phyloP scores from a whole-genome alignment of 768 basidiomycete genomes.

The Tylopilus felleus region DNA sequence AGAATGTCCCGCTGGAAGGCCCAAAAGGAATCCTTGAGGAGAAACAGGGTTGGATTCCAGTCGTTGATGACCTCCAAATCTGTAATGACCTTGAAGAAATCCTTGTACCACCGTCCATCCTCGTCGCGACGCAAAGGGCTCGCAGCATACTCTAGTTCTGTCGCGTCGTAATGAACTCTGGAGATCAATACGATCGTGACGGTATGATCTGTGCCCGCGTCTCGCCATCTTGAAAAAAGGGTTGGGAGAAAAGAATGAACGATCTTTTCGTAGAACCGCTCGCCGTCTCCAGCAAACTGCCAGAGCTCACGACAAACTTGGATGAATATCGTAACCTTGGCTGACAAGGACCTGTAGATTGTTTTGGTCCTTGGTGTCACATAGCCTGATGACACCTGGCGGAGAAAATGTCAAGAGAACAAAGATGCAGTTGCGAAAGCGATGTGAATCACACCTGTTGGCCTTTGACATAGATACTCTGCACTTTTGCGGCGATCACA shows the following conservation, averaged over 20 bases:
- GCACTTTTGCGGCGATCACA: conserved; percentile 77
- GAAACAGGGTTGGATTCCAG: conserved; percentile 84
- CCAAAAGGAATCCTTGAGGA: conserved; percentile 86
- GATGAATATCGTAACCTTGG: conserved; percentile 90
- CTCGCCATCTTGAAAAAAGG: conserved; percentile 81
- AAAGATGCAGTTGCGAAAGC: background rate
- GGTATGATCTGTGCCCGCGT: conserved; percentile 84
- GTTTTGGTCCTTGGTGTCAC: conserved; percentile 82
- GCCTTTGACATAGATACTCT: conserved; percentile 69
- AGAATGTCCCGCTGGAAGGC: conserved; percentile 90
- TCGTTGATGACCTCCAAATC: conserved; percentile 86
- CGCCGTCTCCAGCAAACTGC: conserved; percentile 96
- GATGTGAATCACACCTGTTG: conserved; percentile 46
- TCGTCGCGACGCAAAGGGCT: conserved; percentile 78
- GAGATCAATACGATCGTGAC: conserved; percentile 94
- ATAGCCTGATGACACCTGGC: conserved; percentile 75
- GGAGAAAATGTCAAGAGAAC: background rate
- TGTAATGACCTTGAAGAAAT: conserved; percentile 93
- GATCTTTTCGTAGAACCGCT: conserved; percentile 95
- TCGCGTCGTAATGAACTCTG: conserved; percentile 81
- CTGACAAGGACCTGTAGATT: conserved; percentile 87
- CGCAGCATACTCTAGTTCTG: conserved; percentile 77
- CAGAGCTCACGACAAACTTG: conserved; percentile 95
- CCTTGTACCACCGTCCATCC: conserved; percentile 82
- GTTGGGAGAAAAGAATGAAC: conserved; percentile 94